Base-by-base conservation (phyloP, 345 rosid species). In the Aegle marmelos region DNA sequence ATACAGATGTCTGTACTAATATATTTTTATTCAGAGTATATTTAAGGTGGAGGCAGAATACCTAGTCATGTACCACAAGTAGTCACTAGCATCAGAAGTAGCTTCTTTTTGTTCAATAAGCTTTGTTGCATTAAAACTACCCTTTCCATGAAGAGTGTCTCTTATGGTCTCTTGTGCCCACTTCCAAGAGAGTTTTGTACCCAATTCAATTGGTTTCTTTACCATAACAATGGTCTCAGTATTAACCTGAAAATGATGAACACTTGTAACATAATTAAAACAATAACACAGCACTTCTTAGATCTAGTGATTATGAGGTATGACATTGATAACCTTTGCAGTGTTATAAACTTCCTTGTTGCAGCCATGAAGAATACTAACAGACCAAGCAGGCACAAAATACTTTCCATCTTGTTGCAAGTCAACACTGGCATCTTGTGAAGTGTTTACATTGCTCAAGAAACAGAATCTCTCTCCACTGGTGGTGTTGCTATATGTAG, bases 51-150 rank as follows among this genome's bases (percentile, higher is more conserved):
- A 14, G 39, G n/a, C n/a, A 63, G 9, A 21, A 68, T 78, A 83
- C 83, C 70, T 65, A 8, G 78, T 83, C 76, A 73, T 34, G 14
- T 83, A 58, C 84, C 85, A 86, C 72, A 83, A 30, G 60, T 83
- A 76, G 25, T 81, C 81, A 72, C 64, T 76, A 0, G 37, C 22
- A 36, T 68, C 86, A 53, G 63, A 70, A 22, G 85, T 75, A 2
- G 62, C 79, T 2, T 24, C 58, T 75, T 85, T 85, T 39, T 85
- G 87, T 11, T 85, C 87, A 10, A 84, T 39, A 7, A 84, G 79
- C 5, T 45, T 31, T 16, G 75, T 17, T 10, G 82, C 22, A 17
- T 13, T 39, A 53, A 73, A 56, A n/a, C 6, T 34, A 2, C 60
- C 81, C 75, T 9, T 33, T 2, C 16, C 27, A 16, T 39, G 10